phyloP scores from a whole-genome alignment of 2,329 filamentous ascomycete genomes.

The Fusarium brachygibbosum region DNA sequence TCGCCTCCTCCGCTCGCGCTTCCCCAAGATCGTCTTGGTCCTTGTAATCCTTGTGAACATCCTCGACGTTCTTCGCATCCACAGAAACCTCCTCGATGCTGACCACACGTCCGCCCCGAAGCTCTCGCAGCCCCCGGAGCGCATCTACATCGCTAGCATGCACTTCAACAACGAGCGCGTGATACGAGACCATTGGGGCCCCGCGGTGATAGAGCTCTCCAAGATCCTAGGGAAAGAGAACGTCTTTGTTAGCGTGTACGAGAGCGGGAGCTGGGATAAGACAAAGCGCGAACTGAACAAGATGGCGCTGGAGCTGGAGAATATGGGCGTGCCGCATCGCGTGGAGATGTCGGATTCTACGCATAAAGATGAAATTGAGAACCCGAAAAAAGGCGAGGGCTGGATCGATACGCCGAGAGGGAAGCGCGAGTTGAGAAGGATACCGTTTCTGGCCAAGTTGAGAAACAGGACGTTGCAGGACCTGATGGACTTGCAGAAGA shows the following conservation, averaged over 20 bases:
- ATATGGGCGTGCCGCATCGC: constrained; percentile 65
- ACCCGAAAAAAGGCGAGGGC: constrained; percentile 61
- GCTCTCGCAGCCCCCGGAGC: constrained; percentile 52
- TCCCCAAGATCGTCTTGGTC: constrained; percentile 52
- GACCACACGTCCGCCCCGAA: constrained; percentile 44
- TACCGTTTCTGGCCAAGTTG: constrained; percentile 75
- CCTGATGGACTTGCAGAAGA: constrained; percentile 63
- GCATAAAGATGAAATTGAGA: constrained; percentile 68
- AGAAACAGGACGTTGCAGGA: constrained; percentile 75
- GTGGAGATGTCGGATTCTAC: constrained; percentile 71
- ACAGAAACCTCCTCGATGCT: constrained; percentile 51
- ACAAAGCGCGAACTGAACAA: constrained; percentile 72
- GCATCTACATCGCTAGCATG: constrained; percentile 76
- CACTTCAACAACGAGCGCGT: constrained; percentile 76
- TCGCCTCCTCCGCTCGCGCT: constrained; percentile 55
- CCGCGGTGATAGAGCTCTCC: constrained; percentile 69
- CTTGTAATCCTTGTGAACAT: constrained; percentile 55
- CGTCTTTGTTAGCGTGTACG: constrained; percentile 76
- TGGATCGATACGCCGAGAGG: constrained; percentile 73
- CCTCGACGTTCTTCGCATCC: constrained; percentile 58
- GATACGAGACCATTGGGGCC: constrained; percentile 72
- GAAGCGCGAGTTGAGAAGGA: constrained; percentile 70
- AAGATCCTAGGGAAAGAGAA: constrained; percentile 71
- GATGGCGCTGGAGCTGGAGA: constrained; percentile 67
- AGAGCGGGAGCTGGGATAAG: constrained; percentile 78